phyloP scores from a whole-genome alignment of 768 basidiomycete species.

The Paxillus ammoniavirescens region DNA sequence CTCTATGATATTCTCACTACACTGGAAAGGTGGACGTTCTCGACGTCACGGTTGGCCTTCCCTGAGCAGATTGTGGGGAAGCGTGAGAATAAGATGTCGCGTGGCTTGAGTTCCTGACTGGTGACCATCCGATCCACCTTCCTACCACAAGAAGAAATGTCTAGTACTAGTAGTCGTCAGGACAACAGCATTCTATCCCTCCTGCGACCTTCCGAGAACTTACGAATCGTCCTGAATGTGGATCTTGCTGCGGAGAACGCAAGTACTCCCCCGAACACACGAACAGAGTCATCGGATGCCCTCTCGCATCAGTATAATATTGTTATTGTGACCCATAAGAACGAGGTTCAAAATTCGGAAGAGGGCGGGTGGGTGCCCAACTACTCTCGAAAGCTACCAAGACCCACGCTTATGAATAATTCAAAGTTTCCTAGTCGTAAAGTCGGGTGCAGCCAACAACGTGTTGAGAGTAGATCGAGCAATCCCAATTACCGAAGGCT shows the following conservation, averaged over 20 bases:
- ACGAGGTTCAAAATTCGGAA: constrained; percentile 42
- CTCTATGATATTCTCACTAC: background rate
- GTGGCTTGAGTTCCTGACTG: too few species aligned
- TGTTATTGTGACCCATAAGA: constrained; percentile 50
- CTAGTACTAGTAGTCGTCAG: constrained; percentile 1
- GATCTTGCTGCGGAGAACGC: constrained; percentile 16
- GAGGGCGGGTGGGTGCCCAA: constrained; percentile 49
- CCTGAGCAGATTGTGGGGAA: constrained; percentile 22
- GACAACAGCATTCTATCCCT: constrained; percentile 19
- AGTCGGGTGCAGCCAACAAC: background rate
- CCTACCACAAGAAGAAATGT: constrained; percentile 1
- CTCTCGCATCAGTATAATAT: constrained; percentile 22
- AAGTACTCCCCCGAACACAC: background rate
- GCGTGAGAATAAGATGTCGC: constrained; percentile 21
- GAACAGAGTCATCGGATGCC: background rate
- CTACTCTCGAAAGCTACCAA: background rate
- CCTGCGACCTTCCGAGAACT: constrained; percentile 44
- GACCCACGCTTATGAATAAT: constrained; percentile 1
- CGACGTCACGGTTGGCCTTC: background rate
- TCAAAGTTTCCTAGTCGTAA: constrained; percentile 20
- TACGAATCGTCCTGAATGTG: constrained; percentile 44
- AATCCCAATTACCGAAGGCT: constrained; percentile 54
- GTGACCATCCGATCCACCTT: too few species aligned
- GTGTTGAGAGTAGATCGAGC: constrained; percentile 9
- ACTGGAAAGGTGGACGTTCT: background rate